Evolutionary conservation across 495 filamentous ascomycete genomes (phyloP).

Genomic region (Apiosordaria backusii): DNA sequence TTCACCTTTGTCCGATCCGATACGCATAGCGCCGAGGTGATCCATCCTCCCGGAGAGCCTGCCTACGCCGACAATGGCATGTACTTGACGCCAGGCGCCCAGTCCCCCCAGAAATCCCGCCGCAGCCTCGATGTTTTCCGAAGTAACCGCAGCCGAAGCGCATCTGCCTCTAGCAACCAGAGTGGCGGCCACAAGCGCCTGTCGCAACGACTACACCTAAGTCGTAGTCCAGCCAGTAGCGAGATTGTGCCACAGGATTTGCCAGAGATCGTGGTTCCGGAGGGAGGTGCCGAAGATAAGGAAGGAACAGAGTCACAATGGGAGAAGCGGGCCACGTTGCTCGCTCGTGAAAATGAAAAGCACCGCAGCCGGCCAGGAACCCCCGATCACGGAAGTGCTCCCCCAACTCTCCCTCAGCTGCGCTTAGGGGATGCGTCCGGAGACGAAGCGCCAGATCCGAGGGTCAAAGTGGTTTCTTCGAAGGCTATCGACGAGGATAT

Average conservation of each 20-base stretch:
- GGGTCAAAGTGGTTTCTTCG: slow-evolving; percentile 39
- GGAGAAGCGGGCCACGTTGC: slow-evolving; percentile 85
- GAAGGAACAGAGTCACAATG: slow-evolving; percentile 53
- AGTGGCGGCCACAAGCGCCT: slow-evolving; percentile 48
- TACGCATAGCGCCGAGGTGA: slow-evolving; percentile 73
- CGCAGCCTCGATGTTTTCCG: slow-evolving; percentile 30
- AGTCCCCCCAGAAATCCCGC: slow-evolving; percentile 21
- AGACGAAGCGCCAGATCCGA: slow-evolving; percentile 20
- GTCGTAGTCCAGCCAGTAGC: slow-evolving; percentile 58
- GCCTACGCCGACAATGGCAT: slow-evolving; percentile 23
- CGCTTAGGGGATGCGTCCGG: slow-evolving; percentile 24
- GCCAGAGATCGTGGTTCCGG: slow-evolving; percentile 61
- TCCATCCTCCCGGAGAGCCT: slow-evolving; percentile 59
- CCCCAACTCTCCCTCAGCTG: slow-evolving; percentile 25
- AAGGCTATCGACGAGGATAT: slow-evolving; percentile 70
- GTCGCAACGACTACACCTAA: slow-evolving; percentile 67
- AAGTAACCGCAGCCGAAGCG: slow-evolving; percentile 47
- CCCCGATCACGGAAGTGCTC: slow-evolving; percentile 25
- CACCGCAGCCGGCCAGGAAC: slow-evolving; percentile 40
- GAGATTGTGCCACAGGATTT: slow-evolving; percentile 74
- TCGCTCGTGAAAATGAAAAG: slow-evolving; percentile 64
- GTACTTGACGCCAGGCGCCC: slow-evolving; percentile 35
- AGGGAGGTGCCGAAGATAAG: slow-evolving; percentile 43
- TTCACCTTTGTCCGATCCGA: slow-evolving; percentile 84
- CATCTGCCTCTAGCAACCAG: slow-evolving; percentile 41